A percentile compares a stretch with the other conserved stretches of the same genome.
These are phyloP conservation scores for Aspergillus intermedius DNA, from an alignment of 2,329 filamentous ascomycete genomes.

Conservation along the genomic window DNA sequence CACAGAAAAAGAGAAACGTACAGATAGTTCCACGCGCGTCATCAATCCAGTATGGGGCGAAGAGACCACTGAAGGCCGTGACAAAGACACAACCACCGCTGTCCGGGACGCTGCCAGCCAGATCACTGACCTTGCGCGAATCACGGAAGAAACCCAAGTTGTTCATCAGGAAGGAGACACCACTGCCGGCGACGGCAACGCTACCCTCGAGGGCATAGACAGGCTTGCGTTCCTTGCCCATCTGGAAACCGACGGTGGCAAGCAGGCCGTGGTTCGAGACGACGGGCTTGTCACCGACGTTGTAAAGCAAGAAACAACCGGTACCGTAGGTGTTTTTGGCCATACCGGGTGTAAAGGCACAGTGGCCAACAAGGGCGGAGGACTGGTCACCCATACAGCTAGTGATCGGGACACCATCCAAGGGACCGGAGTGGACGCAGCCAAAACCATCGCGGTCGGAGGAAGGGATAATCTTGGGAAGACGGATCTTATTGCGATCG, in stretches of 20 bases:
- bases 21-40: conserved; percentile 82
- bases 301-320: conserved; percentile 83
- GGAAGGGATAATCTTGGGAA: conserved; percentile 80
- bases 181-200: conserved; percentile 73
- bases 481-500: conserved; percentile 61
- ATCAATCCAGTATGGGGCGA: conserved; percentile 92
- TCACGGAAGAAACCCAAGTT: conserved; percentile 58
- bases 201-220: conserved; percentile 80
- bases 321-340: conserved; percentile 92
- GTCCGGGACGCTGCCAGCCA: conserved; percentile 60
- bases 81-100: conserved; percentile 82
- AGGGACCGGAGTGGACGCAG: conserved; percentile 54
- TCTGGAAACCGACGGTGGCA: conserved; percentile 81
- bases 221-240: conserved; percentile 60
- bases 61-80: conserved; percentile 83
- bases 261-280: conserved; percentile 77
- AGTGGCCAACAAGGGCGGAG: conserved; percentile 76
- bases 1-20: conserved; percentile 35
- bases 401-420: conserved; percentile 68
- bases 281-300: conserved; percentile 77
- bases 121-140: conserved; percentile 57
- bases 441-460: conserved; percentile 70
- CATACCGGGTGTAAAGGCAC: conserved; percentile 71
- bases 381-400: conserved; percentile 85
- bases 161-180: conserved; percentile 68